These are phyloP conservation scores for Sporobolomyces pararoseus DNA, from an alignment of 768 basidiomycete species.

Conservation along the genomic window DNA sequence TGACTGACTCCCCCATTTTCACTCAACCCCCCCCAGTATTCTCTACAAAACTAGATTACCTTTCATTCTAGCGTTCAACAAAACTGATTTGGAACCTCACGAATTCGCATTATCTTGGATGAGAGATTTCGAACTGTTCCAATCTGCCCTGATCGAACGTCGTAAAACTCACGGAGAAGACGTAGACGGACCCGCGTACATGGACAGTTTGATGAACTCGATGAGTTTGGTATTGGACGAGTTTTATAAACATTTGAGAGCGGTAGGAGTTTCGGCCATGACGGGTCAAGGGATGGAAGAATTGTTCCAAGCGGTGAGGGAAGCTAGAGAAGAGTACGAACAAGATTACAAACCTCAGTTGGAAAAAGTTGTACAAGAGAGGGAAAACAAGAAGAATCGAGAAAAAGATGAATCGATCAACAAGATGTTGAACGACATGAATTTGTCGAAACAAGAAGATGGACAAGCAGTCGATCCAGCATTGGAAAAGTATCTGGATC, in stretches of 20 bases:
- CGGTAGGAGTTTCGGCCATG: conserved; percentile 91
- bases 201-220: conserved; percentile 98
- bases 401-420: conserved; percentile 72
- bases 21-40: no score
- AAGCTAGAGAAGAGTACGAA: conserved; percentile 80
- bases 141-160: conserved; percentile 64
- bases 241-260: conserved; percentile 92
- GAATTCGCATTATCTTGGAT: conserved; percentile 96
- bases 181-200: conserved; percentile 83
- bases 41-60: conserved; percentile 97
- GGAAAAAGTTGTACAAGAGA: conserved; percentile 63
- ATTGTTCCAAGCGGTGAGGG: conserved; percentile 87
- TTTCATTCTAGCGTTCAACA: conserved; percentile 97
- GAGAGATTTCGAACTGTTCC: conserved; percentile 94
- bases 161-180: conserved; percentile 57
- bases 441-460: conserved; percentile 49
- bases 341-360: conserved; percentile 91
- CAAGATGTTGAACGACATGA: conserved; percentile 72
- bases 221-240: conserved; percentile 98
- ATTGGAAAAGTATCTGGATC: conserved; percentile 38
- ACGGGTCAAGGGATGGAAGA: conserved; percentile 91
- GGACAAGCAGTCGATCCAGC: conserved; percentile 1
- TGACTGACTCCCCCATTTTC: no score
- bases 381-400: conserved; percentile 60
- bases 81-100: conserved; percentile 87